A percentile compares a stretch with the other conserved stretches of the same genome.
Evolutionary conservation across 1,139 yeast genomes (phyloP).

Genomic region (Kazachstania sp.): DNA sequence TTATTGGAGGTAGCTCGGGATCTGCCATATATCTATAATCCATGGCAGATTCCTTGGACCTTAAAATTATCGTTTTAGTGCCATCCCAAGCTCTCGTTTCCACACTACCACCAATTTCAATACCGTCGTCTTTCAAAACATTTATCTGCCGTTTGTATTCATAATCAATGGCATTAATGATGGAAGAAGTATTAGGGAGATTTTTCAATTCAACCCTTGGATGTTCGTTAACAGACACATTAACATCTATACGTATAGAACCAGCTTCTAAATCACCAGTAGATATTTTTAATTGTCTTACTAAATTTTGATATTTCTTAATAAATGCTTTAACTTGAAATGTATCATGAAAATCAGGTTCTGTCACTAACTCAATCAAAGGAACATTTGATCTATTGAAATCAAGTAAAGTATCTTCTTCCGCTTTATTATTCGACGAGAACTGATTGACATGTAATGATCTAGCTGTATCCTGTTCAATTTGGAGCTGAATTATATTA

Average conservation of each 20-base stretch:
- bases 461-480: slow-evolving; percentile 94
- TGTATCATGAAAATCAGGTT: slow-evolving; percentile 69
- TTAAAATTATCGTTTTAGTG: slow-evolving; percentile 47
- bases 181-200: slow-evolving; percentile 75
- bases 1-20: slow-evolving; percentile 66
- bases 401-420: slow-evolving; percentile 47
- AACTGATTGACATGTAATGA: slow-evolving; percentile 40
- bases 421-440: slow-evolving; percentile 28
- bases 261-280: slow-evolving; percentile 92
- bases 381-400: slow-evolving; percentile 81
- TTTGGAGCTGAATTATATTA: slow-evolving; percentile 63
- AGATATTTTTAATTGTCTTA: slow-evolving; percentile 63
- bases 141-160: slow-evolving; percentile 66
- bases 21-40: slow-evolving; percentile 95
- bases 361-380: slow-evolving; percentile 81
- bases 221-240: slow-evolving; percentile 64
- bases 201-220: slow-evolving; percentile 84
- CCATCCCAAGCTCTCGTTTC: slow-evolving; percentile 97
- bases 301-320: slow-evolving; percentile 66
- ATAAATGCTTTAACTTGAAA: slow-evolving; percentile 71
- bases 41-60: slow-evolving; percentile 72
- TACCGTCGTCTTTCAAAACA: slow-evolving; percentile 32
- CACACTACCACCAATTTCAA: slow-evolving; percentile 36
- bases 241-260: slow-evolving; percentile 91
- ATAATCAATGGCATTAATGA: slow-evolving; percentile 62